phyloP scores from a whole-genome alignment of 2,329 filamentous ascomycete genomes.

The Cytospora schulzeri region DNA sequence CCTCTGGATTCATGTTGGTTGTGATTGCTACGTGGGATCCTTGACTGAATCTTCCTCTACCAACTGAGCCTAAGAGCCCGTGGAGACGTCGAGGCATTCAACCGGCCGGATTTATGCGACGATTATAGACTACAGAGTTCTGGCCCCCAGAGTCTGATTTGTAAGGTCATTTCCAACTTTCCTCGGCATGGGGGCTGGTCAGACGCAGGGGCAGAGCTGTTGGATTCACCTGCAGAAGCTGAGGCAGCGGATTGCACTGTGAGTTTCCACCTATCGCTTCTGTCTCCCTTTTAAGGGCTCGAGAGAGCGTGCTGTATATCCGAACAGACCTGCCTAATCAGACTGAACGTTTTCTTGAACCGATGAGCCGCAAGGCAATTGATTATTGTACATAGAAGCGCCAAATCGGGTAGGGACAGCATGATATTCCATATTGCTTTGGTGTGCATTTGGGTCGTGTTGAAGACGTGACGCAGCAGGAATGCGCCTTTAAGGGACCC shows the following conservation, averaged over 20 bases:
- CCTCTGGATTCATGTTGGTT: background rate
- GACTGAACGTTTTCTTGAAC: background rate
- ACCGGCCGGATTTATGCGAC: background rate
- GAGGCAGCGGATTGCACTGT: constrained; percentile 6
- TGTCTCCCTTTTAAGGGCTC: background rate
- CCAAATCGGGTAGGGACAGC: background rate
- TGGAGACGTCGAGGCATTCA: background rate
- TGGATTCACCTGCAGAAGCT: constrained; percentile 13
- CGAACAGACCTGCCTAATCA: background rate
- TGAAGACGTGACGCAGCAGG: background rate
- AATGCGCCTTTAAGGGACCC: background rate
- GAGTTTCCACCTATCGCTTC: background rate
- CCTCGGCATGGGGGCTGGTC: background rate
- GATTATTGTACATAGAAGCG: background rate
- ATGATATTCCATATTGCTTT: too few relatives aligned
- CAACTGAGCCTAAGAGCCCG: background rate
- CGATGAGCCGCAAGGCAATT: too few relatives aligned
- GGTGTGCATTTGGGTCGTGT: background rate
- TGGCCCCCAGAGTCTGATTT: background rate
- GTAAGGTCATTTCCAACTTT: background rate
- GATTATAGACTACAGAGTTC: background rate
- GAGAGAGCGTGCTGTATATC: background rate
- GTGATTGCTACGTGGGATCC: background rate
- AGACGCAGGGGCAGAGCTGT: constrained; percentile 5
- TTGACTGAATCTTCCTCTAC: background rate